Conservation (phyloP, 768 basidiomycete genomes). For the Lyophyllum semitale region DNA sequence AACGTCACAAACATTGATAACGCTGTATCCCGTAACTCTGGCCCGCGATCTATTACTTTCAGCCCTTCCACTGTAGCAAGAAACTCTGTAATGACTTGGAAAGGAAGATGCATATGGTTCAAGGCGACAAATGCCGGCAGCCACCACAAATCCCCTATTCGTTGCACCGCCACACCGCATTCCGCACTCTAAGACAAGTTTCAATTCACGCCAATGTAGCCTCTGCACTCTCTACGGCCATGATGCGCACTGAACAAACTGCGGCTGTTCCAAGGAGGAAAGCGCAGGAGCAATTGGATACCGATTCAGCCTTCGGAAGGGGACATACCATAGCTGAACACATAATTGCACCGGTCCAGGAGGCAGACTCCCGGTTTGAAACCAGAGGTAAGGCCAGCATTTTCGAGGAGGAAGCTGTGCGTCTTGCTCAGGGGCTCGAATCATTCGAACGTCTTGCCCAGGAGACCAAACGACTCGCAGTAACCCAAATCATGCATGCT, state of each 20-base stretch:
- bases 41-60: no score
- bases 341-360: slow-evolving; percentile 16
- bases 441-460: neutral
- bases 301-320: neutral
- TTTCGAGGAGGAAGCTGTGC: slow-evolving; percentile 3
- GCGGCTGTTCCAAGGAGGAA: neutral
- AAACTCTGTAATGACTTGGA: slow-evolving; percentile 2
- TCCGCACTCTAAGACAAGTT: no score
- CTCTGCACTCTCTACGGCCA: neutral
- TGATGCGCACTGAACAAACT: neutral
- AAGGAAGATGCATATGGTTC: slow-evolving; percentile 3
- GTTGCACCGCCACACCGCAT: neutral
- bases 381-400: neutral
- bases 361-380: slow-evolving; percentile 16
- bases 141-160: neutral
- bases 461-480: neutral
- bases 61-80: neutral
- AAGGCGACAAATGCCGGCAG: neutral
- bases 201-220: neutral
- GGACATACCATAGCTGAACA: neutral
- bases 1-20: no score
- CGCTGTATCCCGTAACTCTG: no score
- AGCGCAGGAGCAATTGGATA: neutral
- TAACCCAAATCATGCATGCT: neutral
- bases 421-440: neutral